Evolutionary conservation across 140 eudicot species (phyloP).

Genomic region (Cichorium intybus): DNA sequence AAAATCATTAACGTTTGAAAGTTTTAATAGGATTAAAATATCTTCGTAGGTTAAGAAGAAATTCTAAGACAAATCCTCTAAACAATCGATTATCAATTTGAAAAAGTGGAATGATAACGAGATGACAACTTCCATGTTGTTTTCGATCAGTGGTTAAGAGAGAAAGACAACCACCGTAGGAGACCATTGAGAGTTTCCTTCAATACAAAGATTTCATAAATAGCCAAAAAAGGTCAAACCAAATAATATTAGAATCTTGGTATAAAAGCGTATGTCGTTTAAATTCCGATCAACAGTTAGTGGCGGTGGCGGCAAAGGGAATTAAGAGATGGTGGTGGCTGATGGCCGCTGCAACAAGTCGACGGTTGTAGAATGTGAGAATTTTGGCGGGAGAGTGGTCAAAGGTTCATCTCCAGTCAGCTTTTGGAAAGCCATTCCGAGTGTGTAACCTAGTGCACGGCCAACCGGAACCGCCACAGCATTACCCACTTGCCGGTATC

Average conservation of each 20-base stretch:
- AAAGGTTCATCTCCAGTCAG: conserved; percentile 41
- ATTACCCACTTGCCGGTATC: conserved; percentile 71
- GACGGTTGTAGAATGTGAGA: conserved; percentile 51
- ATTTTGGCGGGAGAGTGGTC: conserved; percentile 54
- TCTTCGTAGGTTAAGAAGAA: conserved; percentile 26
- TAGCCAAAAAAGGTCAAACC: conserved; percentile 20
- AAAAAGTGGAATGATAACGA: conserved; percentile 31
- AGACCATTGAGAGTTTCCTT: conserved; percentile 25
- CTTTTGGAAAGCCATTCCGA: conserved; percentile 55
- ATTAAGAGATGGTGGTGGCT: not conserved
- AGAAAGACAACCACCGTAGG: conserved; percentile 36
- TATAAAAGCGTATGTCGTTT: too few relatives aligned
- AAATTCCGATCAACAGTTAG: too few relatives aligned
- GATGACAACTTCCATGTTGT: conserved; percentile 26
- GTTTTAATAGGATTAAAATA: conserved; percentile 12
- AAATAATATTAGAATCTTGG: too few relatives aligned
- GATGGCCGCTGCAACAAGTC: conserved; percentile 29
- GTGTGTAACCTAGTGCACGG: conserved; percentile 57
- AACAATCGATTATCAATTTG: conserved; percentile 25
- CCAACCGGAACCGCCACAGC: conserved; percentile 74
- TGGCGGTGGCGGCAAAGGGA: not conserved
- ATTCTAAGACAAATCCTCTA: conserved; percentile 10
- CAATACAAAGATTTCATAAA: conserved; percentile 23
- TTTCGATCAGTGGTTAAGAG: conserved; percentile 24
- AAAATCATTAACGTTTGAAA: conserved; percentile 31